Base-by-base conservation (phyloP, 2,329 filamentous ascomycete genomes). In the Sporothrix brunneoviolacea region DNA sequence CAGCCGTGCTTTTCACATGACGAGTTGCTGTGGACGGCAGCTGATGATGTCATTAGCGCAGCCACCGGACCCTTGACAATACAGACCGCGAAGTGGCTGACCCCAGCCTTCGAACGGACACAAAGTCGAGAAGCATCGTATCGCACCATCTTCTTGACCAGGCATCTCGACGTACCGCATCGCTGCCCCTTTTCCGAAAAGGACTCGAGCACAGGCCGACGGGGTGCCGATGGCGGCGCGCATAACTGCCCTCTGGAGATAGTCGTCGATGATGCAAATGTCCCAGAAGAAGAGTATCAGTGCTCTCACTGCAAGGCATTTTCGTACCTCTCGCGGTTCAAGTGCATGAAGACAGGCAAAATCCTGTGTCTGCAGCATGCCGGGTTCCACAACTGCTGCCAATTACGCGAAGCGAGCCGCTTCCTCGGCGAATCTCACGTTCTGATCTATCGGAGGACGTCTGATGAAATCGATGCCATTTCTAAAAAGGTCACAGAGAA, bases 1-100 rank as follows among this genome's bases (percentile, higher is more conserved):
- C 91, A 96, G 57, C 90, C 93, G 1, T 97, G 93, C 65, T 98
- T 98, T 65, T 97, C 91, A 0, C 93, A 98, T 58, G 93, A 98
- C 60, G 93, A 98, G 65, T 71, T 98, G 19, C 74, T 98, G 4
- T 84, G 94, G 71, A 96, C 91, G 3, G 93, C 93, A 8, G 89
- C 91, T 7, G 83, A 88, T 57, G 85, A 81, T 60, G 84, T 90
- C 58, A 79, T 83, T 3, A 83, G 81, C 28, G 28, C 50, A 6
- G 18, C 50, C 9, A 48, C 35, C 3, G 71, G 70, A 10, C 70
- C 72, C 3, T 64, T 84, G 42, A 82, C 77, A 0, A 97, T 98
- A 51, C 87, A 88, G 59, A 96, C 89, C 2, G 89, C 93, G 1
- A 95, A 93, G 68, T 98, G 93, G 93, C 76, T 98, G 15, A 87